Base-by-base conservation (phyloP, 192 early-diverging fungal genomes). In the Entomortierella chlamydospora region DNA sequence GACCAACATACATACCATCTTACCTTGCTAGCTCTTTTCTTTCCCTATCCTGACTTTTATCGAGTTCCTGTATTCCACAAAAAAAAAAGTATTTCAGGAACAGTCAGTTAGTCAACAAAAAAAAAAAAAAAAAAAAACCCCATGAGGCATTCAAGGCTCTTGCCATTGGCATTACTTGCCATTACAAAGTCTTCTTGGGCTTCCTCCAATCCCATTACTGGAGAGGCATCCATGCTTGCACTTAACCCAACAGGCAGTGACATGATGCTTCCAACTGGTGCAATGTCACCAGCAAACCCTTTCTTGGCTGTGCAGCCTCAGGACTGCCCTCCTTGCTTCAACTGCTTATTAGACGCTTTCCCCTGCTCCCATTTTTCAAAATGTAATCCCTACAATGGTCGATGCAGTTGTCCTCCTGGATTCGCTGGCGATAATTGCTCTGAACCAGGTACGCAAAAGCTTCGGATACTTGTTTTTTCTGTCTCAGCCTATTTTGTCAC, bases 301-400 rank as follows among this genome's bases (percentile, higher is more conserved):
- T 31, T 73, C 25, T 50, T 73, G 47, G 47, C 33, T 3, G 33
- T 39, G 34, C 33, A 26, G 47, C 74, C 74, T 31, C 61, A 79
- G 37, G 87, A 91, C 20, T 93, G 93, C 45, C 93, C 93, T 2
- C 89, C 91, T 23, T 96, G 95, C 72, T 96, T 96, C 81, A 94
- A 96, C 83, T 96, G 95, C 81, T 84, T 92, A 31, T 83, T 95
- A 37, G 90, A 90, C 18, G 86, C 86, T 2, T 95, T 91, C 43
- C 83, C 84, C 5, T 96, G 95, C 68, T 82, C 87, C 0, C 91
- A 96, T 72, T 92, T 89, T 71, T 89, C 89, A 25, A 89, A 87
- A 18, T 95, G 93, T 73, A 92, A 89, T 37, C 76, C 89, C 50
- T 92, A 88, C 52, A 88, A 91, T 22, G 93, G 93, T 17, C 89